phyloP scores from a whole-genome alignment of 2,329 filamentous ascomycete species.

The Acephala macrosclerotiorum region DNA sequence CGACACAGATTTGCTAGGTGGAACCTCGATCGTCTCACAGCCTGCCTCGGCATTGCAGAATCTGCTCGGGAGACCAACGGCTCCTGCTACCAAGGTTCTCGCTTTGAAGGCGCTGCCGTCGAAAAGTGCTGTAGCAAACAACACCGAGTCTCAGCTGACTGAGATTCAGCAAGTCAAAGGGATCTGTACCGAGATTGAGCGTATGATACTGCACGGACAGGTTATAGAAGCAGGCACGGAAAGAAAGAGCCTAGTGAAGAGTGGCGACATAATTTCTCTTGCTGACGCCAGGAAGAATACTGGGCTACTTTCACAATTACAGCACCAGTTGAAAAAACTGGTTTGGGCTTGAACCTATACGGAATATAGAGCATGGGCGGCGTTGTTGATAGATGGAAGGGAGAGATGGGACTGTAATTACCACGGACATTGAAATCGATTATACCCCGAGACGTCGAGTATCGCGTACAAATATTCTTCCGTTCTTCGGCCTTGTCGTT shows the following conservation, averaged over 20 bases:
- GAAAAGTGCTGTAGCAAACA: conserved; percentile 47
- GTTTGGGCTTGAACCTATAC: conserved; percentile 69
- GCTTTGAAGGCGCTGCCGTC: conserved; percentile 64
- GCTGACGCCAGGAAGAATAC: conserved; percentile 88
- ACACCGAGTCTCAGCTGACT: conserved; percentile 31
- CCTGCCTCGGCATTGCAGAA: conserved; percentile 24
- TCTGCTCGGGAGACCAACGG: conserved; percentile 25
- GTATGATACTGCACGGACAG: conserved; percentile 63
- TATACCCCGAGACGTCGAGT: background rate
- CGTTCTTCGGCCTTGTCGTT: background rate
- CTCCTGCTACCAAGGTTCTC: conserved; percentile 47
- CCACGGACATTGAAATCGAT: background rate
- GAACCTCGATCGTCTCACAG: conserved; percentile 18
- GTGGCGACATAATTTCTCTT: conserved; percentile 79
- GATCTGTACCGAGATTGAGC: conserved; percentile 80
- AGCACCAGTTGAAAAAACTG: conserved; percentile 90
- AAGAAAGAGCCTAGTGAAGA: conserved; percentile 57
- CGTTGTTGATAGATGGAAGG: background rate
- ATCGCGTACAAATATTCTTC: background rate
- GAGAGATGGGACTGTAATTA: background rate
- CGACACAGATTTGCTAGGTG: conserved; percentile 30
- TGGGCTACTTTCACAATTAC: conserved; percentile 83
- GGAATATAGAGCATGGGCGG: background rate
- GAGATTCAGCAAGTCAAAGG: conserved; percentile 46
- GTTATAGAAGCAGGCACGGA: conserved; percentile 46